phyloP scores from a whole-genome alignment of 768 basidiomycete species.

The Leccinum variicolor region DNA sequence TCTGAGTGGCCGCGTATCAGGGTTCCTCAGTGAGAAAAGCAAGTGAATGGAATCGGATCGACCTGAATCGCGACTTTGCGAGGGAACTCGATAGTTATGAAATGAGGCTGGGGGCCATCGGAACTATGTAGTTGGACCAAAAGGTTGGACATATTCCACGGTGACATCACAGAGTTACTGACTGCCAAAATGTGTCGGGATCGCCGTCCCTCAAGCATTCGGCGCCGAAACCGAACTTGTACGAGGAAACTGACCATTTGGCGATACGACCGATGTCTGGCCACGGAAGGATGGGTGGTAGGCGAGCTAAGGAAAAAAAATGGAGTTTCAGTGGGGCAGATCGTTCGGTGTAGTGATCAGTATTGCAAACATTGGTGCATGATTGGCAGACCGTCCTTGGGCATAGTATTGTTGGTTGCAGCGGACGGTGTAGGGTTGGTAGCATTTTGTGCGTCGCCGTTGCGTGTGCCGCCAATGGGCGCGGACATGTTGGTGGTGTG shows the following conservation, averaged over 20 bases:
- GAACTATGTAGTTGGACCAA: constrained; percentile 43
- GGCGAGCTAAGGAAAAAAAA: constrained; percentile 26
- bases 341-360: background rate
- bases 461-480: background rate
- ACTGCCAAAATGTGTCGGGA: constrained; percentile 98
- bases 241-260: constrained; percentile 95
- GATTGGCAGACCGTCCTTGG: constrained; percentile 36
- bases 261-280: constrained; percentile 87
- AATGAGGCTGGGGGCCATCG: constrained; percentile 97
- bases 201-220: constrained; percentile 88
- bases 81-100: constrained; percentile 91
- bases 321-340: background rate
- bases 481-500: constrained; percentile 14
- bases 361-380: constrained; percentile 35
- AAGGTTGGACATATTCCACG: background rate
- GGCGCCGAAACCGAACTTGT: constrained; percentile 94
- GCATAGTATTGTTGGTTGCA: constrained; percentile 8
- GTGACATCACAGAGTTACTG: constrained; percentile 31
- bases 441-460: constrained; percentile 16
- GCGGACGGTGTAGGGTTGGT: constrained; percentile 13
- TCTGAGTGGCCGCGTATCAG: constrained; percentile 41
- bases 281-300: constrained; percentile 57
- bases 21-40: background rate
- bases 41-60: background rate
- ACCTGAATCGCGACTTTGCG: constrained; percentile 88